Conservation (phyloP, 2,329 filamentous ascomycete genomes). For the Botrytis medusae region DNA sequence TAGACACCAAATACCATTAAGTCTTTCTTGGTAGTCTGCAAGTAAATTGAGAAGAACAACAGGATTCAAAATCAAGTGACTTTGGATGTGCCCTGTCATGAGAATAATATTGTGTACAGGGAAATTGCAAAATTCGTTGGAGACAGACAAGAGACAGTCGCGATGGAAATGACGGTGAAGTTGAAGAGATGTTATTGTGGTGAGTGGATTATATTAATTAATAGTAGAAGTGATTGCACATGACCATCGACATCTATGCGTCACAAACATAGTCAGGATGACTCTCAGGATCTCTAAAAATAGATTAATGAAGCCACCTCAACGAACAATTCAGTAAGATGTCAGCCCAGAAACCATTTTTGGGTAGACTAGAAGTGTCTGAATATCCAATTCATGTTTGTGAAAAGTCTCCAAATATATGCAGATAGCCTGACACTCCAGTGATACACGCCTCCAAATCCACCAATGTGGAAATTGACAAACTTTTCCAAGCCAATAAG, state of each 20-base stretch:
- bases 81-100: no score
- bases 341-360: constrained; percentile 15
- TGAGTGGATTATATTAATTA: neutral
- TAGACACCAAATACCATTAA: neutral
- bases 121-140: no score
- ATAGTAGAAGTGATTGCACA: neutral
- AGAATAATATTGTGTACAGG: neutral
- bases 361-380: constrained; percentile 27
- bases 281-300: neutral
- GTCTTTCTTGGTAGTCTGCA: neutral
- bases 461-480: constrained; percentile 48
- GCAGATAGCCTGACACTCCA: constrained; percentile 53
- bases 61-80: neutral
- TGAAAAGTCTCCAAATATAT: constrained; percentile 44
- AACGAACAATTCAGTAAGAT: neutral
- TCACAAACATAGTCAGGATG: neutral
- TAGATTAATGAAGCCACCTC: neutral
- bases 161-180: neutral
- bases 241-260: neutral
- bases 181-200: neutral
- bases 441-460: constrained; percentile 46
- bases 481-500: constrained; percentile 56
- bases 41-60: neutral
- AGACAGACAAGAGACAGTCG: neutral
- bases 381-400: constrained; percentile 25